A percentile compares a stretch with the other conserved stretches of the same genome.
Evolutionary conservation across 495 filamentous ascomycete genomes (phyloP).

Genomic region (Cercophora sp.): DNA sequence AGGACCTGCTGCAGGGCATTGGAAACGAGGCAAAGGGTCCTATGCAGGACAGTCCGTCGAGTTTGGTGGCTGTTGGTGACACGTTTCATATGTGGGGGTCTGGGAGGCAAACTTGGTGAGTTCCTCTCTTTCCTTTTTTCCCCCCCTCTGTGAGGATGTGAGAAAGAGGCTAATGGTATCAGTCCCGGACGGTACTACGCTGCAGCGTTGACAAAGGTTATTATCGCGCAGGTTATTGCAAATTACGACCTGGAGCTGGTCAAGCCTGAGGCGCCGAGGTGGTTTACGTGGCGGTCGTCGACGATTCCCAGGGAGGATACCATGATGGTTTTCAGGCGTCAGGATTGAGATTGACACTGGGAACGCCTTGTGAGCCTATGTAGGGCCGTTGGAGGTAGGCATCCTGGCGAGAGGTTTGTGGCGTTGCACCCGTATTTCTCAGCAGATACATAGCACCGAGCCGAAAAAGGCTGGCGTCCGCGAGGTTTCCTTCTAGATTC

Average conservation of each 20-base stretch:
- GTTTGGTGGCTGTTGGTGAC: conserved; percentile 18
- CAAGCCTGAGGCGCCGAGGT: conserved; percentile 8
- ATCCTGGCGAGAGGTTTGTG: too few species aligned
- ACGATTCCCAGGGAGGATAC: conserved; percentile 15
- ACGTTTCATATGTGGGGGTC: conserved; percentile 26
- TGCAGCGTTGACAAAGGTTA: conserved; percentile 24
- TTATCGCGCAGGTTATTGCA: conserved; percentile 21
- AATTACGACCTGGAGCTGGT: conserved; percentile 22
- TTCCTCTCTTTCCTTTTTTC: background rate
- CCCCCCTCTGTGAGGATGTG: too few species aligned
- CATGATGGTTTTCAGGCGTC: conserved; percentile 16
- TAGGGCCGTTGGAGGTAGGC: too few species aligned
- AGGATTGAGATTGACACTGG: too few species aligned
- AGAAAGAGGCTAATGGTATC: background rate
- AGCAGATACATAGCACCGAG: too few species aligned
- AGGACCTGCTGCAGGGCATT: background rate
- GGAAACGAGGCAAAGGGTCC: background rate
- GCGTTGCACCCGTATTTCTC: too few species aligned
- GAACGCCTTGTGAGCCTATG: background rate
- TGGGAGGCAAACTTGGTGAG: conserved; percentile 23
- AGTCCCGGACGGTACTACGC: conserved; percentile 29
- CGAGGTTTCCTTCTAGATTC: too few species aligned
- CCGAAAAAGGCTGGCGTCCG: too few species aligned
- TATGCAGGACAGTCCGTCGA: conserved; percentile 16
- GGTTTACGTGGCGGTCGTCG: conserved; percentile 23